phyloP scores from a whole-genome alignment of 1,284 basidiomycete species.

The Prillingera fragicola region DNA sequence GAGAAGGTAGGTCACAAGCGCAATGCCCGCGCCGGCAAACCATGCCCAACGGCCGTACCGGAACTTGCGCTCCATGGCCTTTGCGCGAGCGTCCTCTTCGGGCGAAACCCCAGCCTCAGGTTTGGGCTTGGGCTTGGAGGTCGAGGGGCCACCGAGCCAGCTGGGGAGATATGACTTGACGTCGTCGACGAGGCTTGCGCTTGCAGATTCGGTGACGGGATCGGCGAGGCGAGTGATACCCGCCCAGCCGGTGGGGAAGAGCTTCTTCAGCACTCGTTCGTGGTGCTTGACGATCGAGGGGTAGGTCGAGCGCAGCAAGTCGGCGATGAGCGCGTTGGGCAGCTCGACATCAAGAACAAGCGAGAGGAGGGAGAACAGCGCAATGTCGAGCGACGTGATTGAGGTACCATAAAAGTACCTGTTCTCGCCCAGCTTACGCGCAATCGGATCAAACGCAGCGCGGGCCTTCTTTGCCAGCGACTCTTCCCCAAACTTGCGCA shows the following conservation, averaged over 20 bases:
- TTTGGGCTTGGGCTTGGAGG: no score
- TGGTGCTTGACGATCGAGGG: conserved; percentile 36
- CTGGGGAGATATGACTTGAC: not conserved
- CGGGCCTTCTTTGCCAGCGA: conserved; percentile 22
- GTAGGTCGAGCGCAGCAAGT: conserved; percentile 34
- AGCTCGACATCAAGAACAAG: conserved; percentile 40
- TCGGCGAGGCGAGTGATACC: conserved; percentile 4
- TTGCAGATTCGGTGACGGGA: not conserved
- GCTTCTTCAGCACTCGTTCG: conserved; percentile 21
- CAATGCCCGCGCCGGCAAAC: conserved; percentile 32
- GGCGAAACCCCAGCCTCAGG: no score
- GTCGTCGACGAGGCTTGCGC: not conserved
- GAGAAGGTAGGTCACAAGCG: conserved; percentile 38
- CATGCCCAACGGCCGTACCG: conserved; percentile 35
- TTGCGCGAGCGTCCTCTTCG: conserved; percentile 1
- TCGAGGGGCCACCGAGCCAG: conserved; percentile 1
- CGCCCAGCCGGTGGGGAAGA: conserved; percentile 23
- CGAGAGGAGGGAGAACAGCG: conserved; percentile 44
- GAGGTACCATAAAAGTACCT: no score
- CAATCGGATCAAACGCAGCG: conserved; percentile 31
- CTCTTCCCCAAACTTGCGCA: conserved; percentile 36
- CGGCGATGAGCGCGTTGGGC: conserved; percentile 41
- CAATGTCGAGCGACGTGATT: conserved; percentile 36
- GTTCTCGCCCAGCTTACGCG: conserved; percentile 23
- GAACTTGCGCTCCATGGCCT: conserved; percentile 26